Conservation (phyloP, 371 early-diverging fungal genomes). For the Mortierella sp. region DNA sequence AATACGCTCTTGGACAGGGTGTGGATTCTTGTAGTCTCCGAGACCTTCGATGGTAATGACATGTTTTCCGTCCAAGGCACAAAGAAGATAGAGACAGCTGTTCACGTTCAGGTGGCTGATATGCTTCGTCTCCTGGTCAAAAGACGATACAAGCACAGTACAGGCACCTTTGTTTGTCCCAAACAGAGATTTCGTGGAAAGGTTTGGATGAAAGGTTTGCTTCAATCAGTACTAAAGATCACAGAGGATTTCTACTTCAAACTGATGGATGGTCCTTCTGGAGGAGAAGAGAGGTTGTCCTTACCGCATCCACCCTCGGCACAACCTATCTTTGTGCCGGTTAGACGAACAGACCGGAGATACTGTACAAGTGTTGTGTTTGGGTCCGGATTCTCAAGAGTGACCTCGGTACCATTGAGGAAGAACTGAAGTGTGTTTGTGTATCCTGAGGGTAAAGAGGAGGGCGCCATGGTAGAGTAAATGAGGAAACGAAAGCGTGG, state of each 20-base stretch:
- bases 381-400: constrained; percentile 57
- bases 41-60: constrained; percentile 79
- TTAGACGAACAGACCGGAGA: constrained; percentile 65
- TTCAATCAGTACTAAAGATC: too few relatives aligned
- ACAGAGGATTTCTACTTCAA: too few relatives aligned
- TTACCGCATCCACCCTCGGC: constrained; percentile 68
- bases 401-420: constrained; percentile 56
- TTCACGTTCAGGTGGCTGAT: constrained; percentile 60
- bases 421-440: constrained; percentile 52
- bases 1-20: constrained; percentile 68
- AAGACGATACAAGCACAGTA: too few relatives aligned
- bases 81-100: constrained; percentile 72
- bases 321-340: constrained; percentile 79
- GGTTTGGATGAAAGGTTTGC: too few relatives aligned
- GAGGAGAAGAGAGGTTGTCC: background rate
- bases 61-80: constrained; percentile 71
- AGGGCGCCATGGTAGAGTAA: too few relatives aligned
- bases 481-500: background rate
- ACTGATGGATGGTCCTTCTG: background rate
- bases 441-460: background rate
- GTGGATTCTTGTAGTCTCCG: constrained; percentile 65
- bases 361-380: constrained; percentile 66
- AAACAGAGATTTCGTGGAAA: too few relatives aligned
- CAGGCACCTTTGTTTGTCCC: background rate
- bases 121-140: too few relatives aligned